Evolutionary conservation across 2,329 filamentous ascomycete species (phyloP), one percentile per base, ranked within the genome.

Genomic region (Acrodontium crateriforme): DNA sequence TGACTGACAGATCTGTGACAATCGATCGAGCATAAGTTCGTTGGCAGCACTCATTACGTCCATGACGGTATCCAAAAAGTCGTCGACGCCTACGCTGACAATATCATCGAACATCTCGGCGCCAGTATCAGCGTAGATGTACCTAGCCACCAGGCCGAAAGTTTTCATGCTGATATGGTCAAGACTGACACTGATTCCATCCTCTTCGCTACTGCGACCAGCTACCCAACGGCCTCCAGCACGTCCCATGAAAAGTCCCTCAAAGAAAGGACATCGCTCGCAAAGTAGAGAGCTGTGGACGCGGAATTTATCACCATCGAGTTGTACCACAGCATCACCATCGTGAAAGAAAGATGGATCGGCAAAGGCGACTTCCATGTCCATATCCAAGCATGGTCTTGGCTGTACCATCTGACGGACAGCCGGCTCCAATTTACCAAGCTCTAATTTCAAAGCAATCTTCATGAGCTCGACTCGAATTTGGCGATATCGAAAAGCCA

Each of bases 41-140:
- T 98, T 89, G 9, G 85, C 83, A 28, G 82, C 77, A 31, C 74
- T 74, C 68, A 95, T 77, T 24, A 95, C 80, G 42, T 93, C 84
- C 57, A 95, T 69, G 6, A 94, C 67, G n/a, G 89, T 62, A 42
- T 95, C 84, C 4, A 85, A 72, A 37, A 93, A 84, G 24, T 84
- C 78, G 40, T 94, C 84, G 5, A 92, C 56, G 35, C 76, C 74
- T 10, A 70, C 60, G 18, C 71, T 68, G 10, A 78, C 68, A 4
- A 89, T 68, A 17, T 78, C 64, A 39, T 93, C 73, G 44, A 98
- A 95, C 2, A 95, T 60, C 34, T 85, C 77, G 13, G 72, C 65
- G 0, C 83, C 83, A 18, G 70, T 65, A 47, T 95, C 89, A 2
- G 80, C 73, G 46, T 98, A 98, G 0, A 98, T 57, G 51, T 84